Base-by-base conservation (phyloP, 768 basidiomycete species). In the Leccinum boreale region DNA sequence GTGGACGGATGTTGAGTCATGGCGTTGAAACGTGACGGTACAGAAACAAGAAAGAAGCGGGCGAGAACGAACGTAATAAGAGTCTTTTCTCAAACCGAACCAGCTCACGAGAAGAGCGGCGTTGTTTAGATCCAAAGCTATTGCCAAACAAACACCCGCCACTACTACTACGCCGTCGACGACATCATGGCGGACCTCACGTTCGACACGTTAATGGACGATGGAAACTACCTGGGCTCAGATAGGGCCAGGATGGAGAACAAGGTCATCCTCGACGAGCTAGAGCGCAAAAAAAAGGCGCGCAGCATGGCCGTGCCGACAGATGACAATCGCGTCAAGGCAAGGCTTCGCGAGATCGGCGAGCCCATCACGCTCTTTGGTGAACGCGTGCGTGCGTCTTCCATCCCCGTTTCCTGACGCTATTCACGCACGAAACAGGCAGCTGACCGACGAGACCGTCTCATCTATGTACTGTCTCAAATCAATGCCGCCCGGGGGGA, bases 341-440 rank as follows among this genome's bases (percentile, higher is more conserved):
- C 88, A 39, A 81, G 92, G 57, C 79, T 99, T 58, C 81, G 97
- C 56, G 93, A 96, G 75, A 87, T 97, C 65, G 95, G 93, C 39
- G 93, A 99, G 72, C 97, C 97, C 39, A 95, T 98, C 67, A 98
- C 95, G 5, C 81, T 98, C 26, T 99, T 98, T 65, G 97, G 95
- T 62, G 97, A 98, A 83, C 87, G 94, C 58, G 94, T 97, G 69
- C 72, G 92, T 84, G n/a, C 57, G 58, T 61, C 47, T 50, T 4
- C 26, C 33, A 29, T 23, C 7, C 47, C 26, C 48, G 26, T 29
- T 47, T 35, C 28, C 55, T 45, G 53, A 67, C 39, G 47, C 36
- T 50, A 56, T 59, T 60, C 57, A 64, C 48, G 48, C 58, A 58
- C 60, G 62, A 45, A 59, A 61, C 71, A 98, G 94, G 91, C 93